phyloP scores from a whole-genome alignment of 2,329 filamentous ascomycete species.

The Talaromyces sp. region DNA sequence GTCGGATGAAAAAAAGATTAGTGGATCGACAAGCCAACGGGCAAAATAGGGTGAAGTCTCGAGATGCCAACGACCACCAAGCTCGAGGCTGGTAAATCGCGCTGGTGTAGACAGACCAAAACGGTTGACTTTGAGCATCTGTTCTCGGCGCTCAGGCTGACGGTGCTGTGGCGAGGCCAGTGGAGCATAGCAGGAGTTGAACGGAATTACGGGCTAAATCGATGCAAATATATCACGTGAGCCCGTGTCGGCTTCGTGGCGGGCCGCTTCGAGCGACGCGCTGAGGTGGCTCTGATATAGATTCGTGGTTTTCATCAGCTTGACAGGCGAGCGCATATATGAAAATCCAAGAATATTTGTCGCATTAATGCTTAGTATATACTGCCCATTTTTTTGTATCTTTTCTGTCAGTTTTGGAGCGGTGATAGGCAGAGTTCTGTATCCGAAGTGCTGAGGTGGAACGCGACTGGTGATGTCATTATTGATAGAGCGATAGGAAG shows the following conservation, averaged over 20 bases:
- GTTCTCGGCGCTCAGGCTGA: constrained; percentile 2
- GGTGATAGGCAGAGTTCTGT: not conserved
- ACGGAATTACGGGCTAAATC: constrained; percentile 3
- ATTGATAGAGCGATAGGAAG: constrained; percentile 9
- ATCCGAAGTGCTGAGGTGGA: constrained; percentile 18
- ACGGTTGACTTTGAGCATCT: not conserved
- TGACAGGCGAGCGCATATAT: constrained; percentile 7
- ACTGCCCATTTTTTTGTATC: not conserved
- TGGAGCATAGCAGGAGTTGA: constrained; percentile 1
- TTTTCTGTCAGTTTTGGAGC: not conserved
- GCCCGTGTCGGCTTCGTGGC: constrained; percentile 26
- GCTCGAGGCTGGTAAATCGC: not conserved
- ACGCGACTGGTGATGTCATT: constrained; percentile 32
- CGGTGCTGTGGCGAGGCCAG: not conserved
- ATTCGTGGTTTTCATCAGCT: not conserved
- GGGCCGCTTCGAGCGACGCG: constrained; percentile 18
- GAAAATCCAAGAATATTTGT: not conserved
- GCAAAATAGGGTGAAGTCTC: not conserved
- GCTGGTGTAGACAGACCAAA: not conserved
- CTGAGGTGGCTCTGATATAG: not conserved
- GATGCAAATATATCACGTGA: constrained; percentile 29
- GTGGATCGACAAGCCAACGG: not conserved
- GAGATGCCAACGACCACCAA: not conserved
- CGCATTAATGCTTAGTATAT: not conserved
- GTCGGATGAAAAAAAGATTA: constrained; percentile 10